Evolutionary conservation across 2,329 filamentous ascomycete species (phyloP).

Genomic region (Hypoxylon sp.): DNA sequence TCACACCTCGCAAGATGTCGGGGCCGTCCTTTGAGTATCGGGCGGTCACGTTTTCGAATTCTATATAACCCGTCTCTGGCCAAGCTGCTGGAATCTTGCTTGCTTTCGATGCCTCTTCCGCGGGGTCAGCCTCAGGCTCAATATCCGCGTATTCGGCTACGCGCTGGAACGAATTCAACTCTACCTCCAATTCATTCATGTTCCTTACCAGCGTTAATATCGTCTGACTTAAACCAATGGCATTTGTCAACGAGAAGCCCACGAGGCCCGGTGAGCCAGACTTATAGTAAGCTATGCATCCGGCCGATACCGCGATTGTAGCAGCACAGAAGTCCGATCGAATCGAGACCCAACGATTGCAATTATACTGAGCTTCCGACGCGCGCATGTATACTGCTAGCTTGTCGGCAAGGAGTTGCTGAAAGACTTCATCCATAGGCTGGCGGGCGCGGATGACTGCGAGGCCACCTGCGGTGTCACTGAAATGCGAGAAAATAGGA

Average conservation of each 20-base stretch:
- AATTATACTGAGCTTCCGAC: constrained; percentile 50
- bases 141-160: constrained; percentile 51
- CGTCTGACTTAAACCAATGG: constrained; percentile 36
- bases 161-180: constrained; percentile 50
- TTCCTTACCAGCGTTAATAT: constrained; percentile 38
- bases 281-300: constrained; percentile 26
- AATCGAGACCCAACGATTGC: constrained; percentile 39
- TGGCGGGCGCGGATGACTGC: constrained; percentile 51
- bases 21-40: constrained; percentile 49
- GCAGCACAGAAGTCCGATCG: constrained; percentile 38
- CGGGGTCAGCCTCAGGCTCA: constrained; percentile 47
- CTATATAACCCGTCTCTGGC: constrained; percentile 48
- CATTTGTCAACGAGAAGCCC: constrained; percentile 39
- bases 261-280: constrained; percentile 28
- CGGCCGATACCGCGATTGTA: constrained; percentile 21
- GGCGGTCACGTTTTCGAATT: constrained; percentile 50
- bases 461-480: constrained; percentile 49
- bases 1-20: constrained; percentile 50
- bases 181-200: constrained; percentile 42
- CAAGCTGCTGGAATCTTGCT: constrained; percentile 44
- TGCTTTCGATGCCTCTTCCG: constrained; percentile 30
- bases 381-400: constrained; percentile 51
- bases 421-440: constrained; percentile 48
- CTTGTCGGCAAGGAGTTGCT: constrained; percentile 49
- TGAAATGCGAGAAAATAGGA: constrained; percentile 53